These are phyloP conservation scores for Dysphania ambrosioides DNA, from an alignment of 148 eudicot species.

Conservation along the genomic window DNA sequence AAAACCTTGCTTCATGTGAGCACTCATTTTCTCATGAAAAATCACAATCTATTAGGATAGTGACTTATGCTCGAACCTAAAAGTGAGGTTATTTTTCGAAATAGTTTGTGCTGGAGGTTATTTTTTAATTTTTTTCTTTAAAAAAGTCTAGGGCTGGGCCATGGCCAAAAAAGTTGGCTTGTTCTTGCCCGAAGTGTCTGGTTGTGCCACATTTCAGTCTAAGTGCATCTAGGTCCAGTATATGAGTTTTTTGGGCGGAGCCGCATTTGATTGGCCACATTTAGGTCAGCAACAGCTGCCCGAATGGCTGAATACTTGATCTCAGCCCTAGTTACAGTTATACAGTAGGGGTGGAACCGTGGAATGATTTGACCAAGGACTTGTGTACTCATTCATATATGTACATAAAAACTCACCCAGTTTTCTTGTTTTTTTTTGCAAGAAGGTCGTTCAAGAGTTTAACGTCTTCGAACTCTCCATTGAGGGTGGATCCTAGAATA, in stretches of 20 bases:
- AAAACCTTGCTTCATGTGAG: too few species aligned
- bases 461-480: constrained; percentile 50
- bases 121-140: too few species aligned
- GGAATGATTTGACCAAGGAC: background rate
- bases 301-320: too few species aligned
- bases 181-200: background rate
- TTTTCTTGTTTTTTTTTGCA: constrained; percentile 38
- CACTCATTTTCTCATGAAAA: too few species aligned
- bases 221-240: background rate
- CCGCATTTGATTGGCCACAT: background rate
- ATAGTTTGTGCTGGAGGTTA: too few species aligned
- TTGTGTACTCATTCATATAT: background rate
- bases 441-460: constrained; percentile 38
- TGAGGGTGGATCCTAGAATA: constrained; percentile 46
- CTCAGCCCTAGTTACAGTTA: too few species aligned
- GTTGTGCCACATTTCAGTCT: background rate
- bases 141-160: too few species aligned
- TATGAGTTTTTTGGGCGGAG: background rate
- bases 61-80: too few species aligned
- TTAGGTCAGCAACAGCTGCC: too few species aligned
- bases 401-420: constrained; percentile 21
- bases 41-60: too few species aligned
- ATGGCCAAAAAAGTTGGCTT: background rate
- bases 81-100: too few species aligned
- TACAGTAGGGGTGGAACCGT: background rate